A percentile compares a stretch with the other conserved stretches of the same genome.
Evolutionary conservation across 2,329 filamentous ascomycete genomes (phyloP).

Genomic region (Cytospora schulzeri): DNA sequence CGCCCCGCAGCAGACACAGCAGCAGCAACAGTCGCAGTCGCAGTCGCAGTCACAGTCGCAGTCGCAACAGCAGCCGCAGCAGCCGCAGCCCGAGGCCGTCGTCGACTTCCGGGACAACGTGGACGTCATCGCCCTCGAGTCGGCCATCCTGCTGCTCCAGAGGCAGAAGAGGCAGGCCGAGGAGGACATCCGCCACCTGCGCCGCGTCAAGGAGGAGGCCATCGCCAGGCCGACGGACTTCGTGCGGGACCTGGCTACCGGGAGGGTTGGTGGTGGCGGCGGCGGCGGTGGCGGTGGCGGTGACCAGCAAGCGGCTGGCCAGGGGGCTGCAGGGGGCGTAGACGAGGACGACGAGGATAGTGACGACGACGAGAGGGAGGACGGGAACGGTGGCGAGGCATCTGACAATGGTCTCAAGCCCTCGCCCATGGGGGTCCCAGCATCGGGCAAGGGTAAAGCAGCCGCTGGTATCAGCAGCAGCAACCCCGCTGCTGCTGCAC

Average conservation of each 20-base stretch:
- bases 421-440: conserved; percentile 20
- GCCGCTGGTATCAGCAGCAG: conserved; percentile 32
- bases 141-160: conserved; percentile 83
- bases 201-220: conserved; percentile 70
- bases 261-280: conserved; percentile 54
- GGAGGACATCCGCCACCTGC: conserved; percentile 72
- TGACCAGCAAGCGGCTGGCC: not conserved
- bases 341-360: conserved; percentile 36
- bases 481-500: conserved; percentile 28
- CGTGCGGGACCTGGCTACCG: conserved; percentile 65
- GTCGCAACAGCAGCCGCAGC: no score
- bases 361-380: conserved; percentile 31
- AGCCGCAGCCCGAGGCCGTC: conserved; percentile 54
- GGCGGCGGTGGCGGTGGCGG: conserved; percentile 42
- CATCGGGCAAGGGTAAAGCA: conserved; percentile 23
- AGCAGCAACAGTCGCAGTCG: conserved; percentile 50
- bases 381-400: conserved; percentile 18
- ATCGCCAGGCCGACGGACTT: conserved; percentile 73
- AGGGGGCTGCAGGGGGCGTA: conserved; percentile 33
- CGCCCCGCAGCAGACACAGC: conserved; percentile 50
- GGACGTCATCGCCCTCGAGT: conserved; percentile 84
- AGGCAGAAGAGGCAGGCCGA: conserved; percentile 79
- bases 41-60: no score
- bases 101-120: conserved; percentile 69
- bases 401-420: conserved; percentile 22